Evolutionary conservation across 176 grass and related monocot genomes (phyloP).

Genomic region (Aechmea fasciata): DNA sequence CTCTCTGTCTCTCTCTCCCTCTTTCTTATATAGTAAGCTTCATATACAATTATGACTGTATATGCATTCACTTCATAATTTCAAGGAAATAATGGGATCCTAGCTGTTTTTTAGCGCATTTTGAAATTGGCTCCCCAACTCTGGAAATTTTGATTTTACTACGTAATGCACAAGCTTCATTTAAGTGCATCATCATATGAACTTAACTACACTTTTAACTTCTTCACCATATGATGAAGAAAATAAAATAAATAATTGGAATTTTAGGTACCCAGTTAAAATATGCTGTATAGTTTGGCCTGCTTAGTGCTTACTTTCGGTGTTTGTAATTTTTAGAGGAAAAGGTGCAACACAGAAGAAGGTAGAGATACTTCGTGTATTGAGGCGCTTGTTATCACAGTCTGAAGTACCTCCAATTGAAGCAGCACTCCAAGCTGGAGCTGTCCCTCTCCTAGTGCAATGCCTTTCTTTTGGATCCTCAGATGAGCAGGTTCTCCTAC

Average conservation of each 20-base stretch:
- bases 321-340: conserved; percentile 42
- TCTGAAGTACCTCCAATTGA: conserved; percentile 85
- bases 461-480: conserved; percentile 83
- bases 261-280: background rate
- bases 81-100: background rate
- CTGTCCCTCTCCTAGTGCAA: conserved; percentile 69
- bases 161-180: no score
- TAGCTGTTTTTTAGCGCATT: no score
- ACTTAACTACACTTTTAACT: no score
- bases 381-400: conserved; percentile 74
- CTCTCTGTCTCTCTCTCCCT: conserved; percentile 10
- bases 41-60: background rate
- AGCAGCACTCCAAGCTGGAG: conserved; percentile 76
- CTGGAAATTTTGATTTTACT: no score
- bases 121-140: no score
- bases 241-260: no score
- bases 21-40: background rate
- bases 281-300: conserved; percentile 9
- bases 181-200: no score
- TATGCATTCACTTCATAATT: background rate
- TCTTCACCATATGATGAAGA: no score
- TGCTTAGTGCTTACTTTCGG: conserved; percentile 8
- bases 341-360: conserved; percentile 69
- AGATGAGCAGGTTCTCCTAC: conserved; percentile 70
- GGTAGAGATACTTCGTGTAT: conserved; percentile 55